Evolutionary conservation across 208 protist species (phyloP), one percentile per base, ranked within the genome.

Genomic region (Acanthamoeba pearcei): DNA sequence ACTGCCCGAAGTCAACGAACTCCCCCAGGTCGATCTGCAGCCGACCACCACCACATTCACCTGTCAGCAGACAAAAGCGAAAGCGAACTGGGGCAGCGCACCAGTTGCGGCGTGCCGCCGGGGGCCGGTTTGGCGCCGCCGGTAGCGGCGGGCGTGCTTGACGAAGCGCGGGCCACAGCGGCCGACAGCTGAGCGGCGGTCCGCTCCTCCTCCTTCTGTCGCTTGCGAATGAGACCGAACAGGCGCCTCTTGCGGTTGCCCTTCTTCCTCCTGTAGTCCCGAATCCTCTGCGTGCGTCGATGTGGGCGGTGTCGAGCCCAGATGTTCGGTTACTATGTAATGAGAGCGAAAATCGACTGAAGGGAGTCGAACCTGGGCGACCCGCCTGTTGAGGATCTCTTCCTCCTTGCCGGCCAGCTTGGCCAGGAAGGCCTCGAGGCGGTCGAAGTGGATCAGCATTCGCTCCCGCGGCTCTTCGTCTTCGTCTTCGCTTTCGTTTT

Each of bases 371-470:
- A 80, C 72, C 72, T 80, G 72, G 29, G 35, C 35, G 5, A 66
- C 80, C 5, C 80, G 46, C 49, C 29, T 8, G 80, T 88, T 88
- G 80, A 88, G 46, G 27, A 88, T 66, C 13, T 55, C 80, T 9
- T 64, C 53, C 19, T 88, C 80, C 55, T 46, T 88, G 19, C 13
- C 80, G 29, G 80, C 80, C 29, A 88, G 55, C 55, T 88, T 57
- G 80, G 27, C 55, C 49, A 88, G 22, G 49, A 88, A 88, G 27
- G 55, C 46, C 32, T 57, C 46, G 15, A 88, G 29, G 53, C 80
- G 80, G n/a, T 88, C 80, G 29, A 88, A 88, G 27, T 88, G 80
- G 80, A 88, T 64, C 29, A 88, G 27, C 55, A 35, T n/a, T 10
- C 51, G 78, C 46, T 57, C 51, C 5, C 53, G 49, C 15, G 15